phyloP scores from a whole-genome alignment of 1,284 basidiomycete species.

The Cryptococcus neoformans region DNA sequence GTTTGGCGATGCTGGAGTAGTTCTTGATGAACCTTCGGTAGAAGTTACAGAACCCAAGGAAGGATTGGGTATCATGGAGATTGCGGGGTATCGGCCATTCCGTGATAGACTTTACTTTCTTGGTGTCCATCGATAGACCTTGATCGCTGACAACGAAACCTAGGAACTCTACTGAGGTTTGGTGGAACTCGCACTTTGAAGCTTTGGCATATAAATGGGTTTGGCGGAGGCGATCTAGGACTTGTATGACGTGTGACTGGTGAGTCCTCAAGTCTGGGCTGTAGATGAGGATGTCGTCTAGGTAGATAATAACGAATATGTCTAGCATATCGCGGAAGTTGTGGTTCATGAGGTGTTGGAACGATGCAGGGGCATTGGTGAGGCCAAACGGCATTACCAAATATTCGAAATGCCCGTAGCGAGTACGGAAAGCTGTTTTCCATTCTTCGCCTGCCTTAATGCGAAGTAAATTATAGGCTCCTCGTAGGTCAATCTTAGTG shows the following conservation, averaged over 20 bases:
- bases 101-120: conserved; percentile 1
- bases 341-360: conserved; percentile 45
- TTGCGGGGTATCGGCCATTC: conserved; percentile 1
- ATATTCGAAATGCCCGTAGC: conserved; percentile 48
- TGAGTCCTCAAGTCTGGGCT: conserved; percentile 51
- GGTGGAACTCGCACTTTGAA: conserved; percentile 50
- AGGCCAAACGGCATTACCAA: conserved; percentile 50
- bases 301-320: conserved; percentile 32
- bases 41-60: background rate
- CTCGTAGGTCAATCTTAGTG: conserved; percentile 37
- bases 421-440: conserved; percentile 29
- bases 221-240: conserved; percentile 45
- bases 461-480: conserved; percentile 35
- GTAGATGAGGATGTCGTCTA: conserved; percentile 48
- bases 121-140: conserved; percentile 3
- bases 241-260: conserved; percentile 21
- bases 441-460: conserved; percentile 32
- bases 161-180: background rate
- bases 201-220: conserved; percentile 45
- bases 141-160: background rate
- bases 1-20: background rate
- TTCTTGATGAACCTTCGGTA: background rate
- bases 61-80: background rate
- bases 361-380: conserved; percentile 50
- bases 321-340: conserved; percentile 33